Evolutionary conservation across 768 basidiomycete species (phyloP).

Genomic region (Suillus weaverae): DNA sequence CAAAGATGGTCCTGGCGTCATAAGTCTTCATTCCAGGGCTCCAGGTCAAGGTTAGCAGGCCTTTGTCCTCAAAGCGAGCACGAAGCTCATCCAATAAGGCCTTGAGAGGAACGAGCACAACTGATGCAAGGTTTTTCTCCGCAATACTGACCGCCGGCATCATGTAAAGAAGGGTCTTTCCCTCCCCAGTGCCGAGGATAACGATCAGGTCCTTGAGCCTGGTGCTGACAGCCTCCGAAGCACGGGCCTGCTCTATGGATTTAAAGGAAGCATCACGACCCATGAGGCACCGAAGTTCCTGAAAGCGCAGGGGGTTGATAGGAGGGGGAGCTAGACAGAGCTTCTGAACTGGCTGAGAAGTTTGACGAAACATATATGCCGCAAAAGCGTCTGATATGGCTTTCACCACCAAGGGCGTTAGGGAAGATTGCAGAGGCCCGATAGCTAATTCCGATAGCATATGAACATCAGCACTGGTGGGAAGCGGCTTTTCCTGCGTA

Average conservation of each 20-base stretch:
- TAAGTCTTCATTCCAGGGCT: neutral
- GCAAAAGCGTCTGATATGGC: no score
- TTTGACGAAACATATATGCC: no score
- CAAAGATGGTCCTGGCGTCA: neutral
- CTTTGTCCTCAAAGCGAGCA: neutral
- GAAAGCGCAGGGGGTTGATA: neutral
- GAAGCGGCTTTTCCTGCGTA: no score
- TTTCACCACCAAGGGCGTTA: no score
- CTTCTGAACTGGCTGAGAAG: neutral
- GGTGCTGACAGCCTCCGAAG: neutral
- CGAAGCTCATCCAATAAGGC: neutral
- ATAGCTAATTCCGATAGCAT: no score
- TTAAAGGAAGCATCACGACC: neutral
- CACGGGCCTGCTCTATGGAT: neutral
- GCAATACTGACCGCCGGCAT: neutral
- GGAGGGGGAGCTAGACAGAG: neutral
- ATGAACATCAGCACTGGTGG: no score
- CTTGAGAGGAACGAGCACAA: neutral
- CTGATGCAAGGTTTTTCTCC: neutral
- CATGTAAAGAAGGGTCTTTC: neutral
- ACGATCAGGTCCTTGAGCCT: neutral
- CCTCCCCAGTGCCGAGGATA: neutral
- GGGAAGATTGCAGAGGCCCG: no score
- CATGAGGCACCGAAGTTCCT: neutral
- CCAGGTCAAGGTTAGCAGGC: neutral